These are phyloP conservation scores for Phycomyces nitens DNA, from an alignment of 192 early-diverging fungal genomes.

Conservation along the genomic window DNA sequence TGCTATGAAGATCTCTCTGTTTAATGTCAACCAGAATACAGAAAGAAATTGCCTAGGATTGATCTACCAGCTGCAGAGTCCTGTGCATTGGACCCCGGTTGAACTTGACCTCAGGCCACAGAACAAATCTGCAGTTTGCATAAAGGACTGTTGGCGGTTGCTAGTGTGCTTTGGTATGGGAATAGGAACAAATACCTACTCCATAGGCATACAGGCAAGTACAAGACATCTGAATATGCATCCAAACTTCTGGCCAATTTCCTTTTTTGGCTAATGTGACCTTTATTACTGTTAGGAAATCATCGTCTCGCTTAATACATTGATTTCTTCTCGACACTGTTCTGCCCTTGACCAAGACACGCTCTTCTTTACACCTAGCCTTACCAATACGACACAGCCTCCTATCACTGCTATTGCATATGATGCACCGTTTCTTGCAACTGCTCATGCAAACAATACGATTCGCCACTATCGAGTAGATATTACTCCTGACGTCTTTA, in stretches of 20 bases:
- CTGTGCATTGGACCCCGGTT: constrained; percentile 27
- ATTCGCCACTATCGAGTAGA: constrained; percentile 43
- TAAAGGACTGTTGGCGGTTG: constrained; percentile 14
- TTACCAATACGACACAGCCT: background rate
- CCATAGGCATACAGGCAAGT: constrained; percentile 35
- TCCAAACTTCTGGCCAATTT: background rate
- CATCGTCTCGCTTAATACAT: constrained; percentile 2
- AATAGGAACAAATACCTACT: constrained; percentile 24
- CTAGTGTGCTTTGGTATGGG: constrained; percentile 29
- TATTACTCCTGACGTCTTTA: background rate
- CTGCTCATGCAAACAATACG: constrained; percentile 46
- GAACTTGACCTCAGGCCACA: constrained; percentile 14
- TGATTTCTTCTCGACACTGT: constrained; percentile 18
- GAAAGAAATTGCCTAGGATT: constrained; percentile 3
- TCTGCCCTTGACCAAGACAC: constrained; percentile 4
- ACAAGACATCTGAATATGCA: background rate
- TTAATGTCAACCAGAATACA: background rate
- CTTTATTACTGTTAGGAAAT: constrained; percentile 12
- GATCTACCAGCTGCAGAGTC: constrained; percentile 32
- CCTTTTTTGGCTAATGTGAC: background rate
- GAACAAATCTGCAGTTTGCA: background rate
- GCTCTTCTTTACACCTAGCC: constrained; percentile 4
- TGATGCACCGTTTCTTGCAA: constrained; percentile 38
- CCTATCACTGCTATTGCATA: constrained; percentile 36
- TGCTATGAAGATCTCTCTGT: constrained; percentile 31